Evolutionary conservation across 2,329 filamentous ascomycete species (phyloP).

Genomic region (Xylariales sp.): DNA sequence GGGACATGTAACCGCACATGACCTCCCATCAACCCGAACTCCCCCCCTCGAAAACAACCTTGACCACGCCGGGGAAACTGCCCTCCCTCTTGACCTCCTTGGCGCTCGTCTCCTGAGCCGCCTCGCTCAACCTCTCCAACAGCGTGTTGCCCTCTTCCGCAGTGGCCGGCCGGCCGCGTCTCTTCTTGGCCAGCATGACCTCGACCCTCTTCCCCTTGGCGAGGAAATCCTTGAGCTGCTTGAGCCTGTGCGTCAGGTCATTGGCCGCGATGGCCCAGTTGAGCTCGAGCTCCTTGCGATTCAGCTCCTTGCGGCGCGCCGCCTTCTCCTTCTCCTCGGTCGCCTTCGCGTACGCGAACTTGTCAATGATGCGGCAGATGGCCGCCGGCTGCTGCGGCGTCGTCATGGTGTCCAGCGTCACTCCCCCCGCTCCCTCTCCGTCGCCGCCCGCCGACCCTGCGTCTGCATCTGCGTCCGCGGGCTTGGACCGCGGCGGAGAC

Average conservation of each 20-base stretch:
- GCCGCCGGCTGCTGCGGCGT: slow-evolving; percentile 34
- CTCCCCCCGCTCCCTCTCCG: slow-evolving; percentile 10
- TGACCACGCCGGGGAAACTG: slow-evolving; percentile 29
- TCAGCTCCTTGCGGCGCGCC: slow-evolving; percentile 38
- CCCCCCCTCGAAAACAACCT: slow-evolving; percentile 36
- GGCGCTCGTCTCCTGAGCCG: slow-evolving; percentile 22
- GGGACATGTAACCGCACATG: neutral
- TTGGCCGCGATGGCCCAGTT: slow-evolving; percentile 80
- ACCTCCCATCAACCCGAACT: neutral
- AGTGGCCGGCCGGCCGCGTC: slow-evolving; percentile 54
- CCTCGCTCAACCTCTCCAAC: slow-evolving; percentile 42
- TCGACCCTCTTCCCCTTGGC: slow-evolving; percentile 72
- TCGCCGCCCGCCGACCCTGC: slow-evolving; percentile 9
- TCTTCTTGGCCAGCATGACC: slow-evolving; percentile 65
- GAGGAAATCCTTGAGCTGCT: slow-evolving; percentile 64
- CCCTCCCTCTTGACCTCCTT: slow-evolving; percentile 37
- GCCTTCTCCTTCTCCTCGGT: slow-evolving; percentile 39
- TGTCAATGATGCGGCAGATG: slow-evolving; percentile 67
- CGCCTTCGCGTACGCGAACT: slow-evolving; percentile 31
- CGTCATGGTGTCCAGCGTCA: slow-evolving; percentile 34
- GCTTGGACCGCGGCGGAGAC: slow-evolving; percentile 17
- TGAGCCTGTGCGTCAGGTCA: slow-evolving; percentile 69
- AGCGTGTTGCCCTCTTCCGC: slow-evolving; percentile 57
- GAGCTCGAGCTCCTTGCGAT: slow-evolving; percentile 75
- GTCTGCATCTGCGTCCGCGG: neutral